These are phyloP conservation scores for Penicillium sp. DNA, from an alignment of 2,329 filamentous ascomycete species.

Conservation along the genomic window DNA sequence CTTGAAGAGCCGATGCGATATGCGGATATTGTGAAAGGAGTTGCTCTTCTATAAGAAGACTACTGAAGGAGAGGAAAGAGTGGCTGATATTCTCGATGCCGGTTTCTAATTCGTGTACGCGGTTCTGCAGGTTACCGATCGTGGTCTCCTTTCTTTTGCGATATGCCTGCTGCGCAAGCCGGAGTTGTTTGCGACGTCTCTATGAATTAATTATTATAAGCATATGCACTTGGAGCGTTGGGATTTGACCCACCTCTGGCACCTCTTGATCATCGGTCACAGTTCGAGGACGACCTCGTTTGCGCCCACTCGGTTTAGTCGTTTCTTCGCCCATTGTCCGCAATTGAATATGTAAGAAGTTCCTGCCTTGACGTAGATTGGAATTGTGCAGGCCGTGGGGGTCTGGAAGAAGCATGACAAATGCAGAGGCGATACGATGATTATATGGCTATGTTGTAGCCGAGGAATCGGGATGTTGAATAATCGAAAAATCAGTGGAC, in stretches of 20 bases:
- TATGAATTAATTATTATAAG: slow-evolving; percentile 12
- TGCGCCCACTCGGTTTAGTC: slow-evolving; percentile 17
- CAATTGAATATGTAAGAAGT: background rate
- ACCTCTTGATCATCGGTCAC: slow-evolving; percentile 20
- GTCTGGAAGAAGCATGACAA: background rate
- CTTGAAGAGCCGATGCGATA: slow-evolving; percentile 21
- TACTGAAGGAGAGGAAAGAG: slow-evolving; percentile 28
- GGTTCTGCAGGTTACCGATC: slow-evolving; percentile 22
- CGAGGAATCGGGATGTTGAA: background rate
- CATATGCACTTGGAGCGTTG: background rate
- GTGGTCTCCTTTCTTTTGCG: slow-evolving; percentile 26
- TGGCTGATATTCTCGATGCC: slow-evolving; percentile 25
- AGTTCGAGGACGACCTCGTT: slow-evolving; percentile 25
- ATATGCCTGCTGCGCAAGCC: slow-evolving; percentile 27
- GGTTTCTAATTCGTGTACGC: slow-evolving; percentile 23
- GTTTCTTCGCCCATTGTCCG: slow-evolving; percentile 1
- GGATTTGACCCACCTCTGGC: slow-evolving; percentile 20
- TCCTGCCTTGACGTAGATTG: background rate
- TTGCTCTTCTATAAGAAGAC: slow-evolving; percentile 20
- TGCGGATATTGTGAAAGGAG: slow-evolving; percentile 16
- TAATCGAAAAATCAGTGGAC: slow-evolving; percentile 3
- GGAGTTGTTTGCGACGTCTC: slow-evolving; percentile 28
- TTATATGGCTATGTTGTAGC: background rate
- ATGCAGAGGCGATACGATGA: background rate
- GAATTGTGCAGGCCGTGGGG: background rate